Percentiles rank a stretch among this genome's conserved stretches.
phyloP scores from a whole-genome alignment of 768 basidiomycete genomes.

The Naganishia antarctica region DNA sequence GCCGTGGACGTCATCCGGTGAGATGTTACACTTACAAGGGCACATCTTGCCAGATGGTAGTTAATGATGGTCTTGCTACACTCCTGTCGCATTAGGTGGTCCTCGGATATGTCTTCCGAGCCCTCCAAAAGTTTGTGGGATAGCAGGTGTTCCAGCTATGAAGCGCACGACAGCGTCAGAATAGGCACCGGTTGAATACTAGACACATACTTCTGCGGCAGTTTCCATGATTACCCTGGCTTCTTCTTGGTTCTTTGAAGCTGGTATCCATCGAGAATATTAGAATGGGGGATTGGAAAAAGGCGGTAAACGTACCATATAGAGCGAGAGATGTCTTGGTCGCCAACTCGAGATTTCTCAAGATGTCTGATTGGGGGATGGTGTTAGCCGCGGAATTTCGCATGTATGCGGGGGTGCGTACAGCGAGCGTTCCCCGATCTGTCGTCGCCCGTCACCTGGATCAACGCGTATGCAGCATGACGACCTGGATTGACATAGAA shows the following conservation, averaged over 20 bases:
- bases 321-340: slow-evolving; percentile 8
- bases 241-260: slow-evolving; percentile 1
- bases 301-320: background rate
- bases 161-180: no score
- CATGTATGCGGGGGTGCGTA: no score
- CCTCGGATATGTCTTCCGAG: background rate
- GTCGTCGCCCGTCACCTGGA: slow-evolving; percentile 1
- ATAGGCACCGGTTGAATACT: no score
- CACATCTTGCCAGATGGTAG: slow-evolving; percentile 13
- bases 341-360: slow-evolving; percentile 1
- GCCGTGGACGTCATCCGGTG: no score
- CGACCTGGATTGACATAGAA: background rate
- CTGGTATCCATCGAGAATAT: background rate
- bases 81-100: background rate
- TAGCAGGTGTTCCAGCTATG: slow-evolving; percentile 7
- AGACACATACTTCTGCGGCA: background rate
- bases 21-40: background rate
- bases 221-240: background rate
- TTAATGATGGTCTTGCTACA: slow-evolving; percentile 1
- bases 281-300: background rate
- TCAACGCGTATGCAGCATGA: slow-evolving; percentile 10
- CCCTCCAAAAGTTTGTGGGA: background rate
- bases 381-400: no score
- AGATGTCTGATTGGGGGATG: no score
- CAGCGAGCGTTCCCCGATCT: background rate